Conservation (phyloP, 2,329 filamentous ascomycete genomes). For the Coniochaeta prunicola region DNA sequence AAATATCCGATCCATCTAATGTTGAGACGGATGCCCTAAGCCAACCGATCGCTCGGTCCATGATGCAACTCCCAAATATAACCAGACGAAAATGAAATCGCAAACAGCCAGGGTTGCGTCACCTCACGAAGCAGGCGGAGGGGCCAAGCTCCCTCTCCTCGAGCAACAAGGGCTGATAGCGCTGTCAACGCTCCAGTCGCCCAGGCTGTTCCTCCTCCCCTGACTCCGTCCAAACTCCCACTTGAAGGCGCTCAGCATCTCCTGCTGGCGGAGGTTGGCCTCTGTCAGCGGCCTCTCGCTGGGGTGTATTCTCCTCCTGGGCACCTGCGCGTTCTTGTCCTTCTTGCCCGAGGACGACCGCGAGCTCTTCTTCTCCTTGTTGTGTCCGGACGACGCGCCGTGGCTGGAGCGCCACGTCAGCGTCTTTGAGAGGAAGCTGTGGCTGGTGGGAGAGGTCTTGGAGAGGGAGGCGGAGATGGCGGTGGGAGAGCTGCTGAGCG, state of each 20-base stretch:
- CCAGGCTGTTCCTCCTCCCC: not conserved
- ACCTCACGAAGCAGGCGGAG: not conserved
- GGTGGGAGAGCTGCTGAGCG: not conserved
- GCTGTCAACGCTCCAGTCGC: not conserved
- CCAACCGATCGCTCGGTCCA: not conserved
- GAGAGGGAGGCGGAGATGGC: not conserved
- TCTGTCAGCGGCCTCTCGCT: constrained; percentile 37
- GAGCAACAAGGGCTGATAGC: not conserved
- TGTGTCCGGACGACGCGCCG: not conserved
- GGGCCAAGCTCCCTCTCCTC: not conserved
- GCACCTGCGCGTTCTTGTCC: not conserved
- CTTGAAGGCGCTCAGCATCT: constrained; percentile 36
- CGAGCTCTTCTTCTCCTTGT: constrained; percentile 1
- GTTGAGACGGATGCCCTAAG: not conserved
- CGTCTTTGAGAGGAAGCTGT: constrained; percentile 4
- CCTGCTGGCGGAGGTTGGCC: constrained; percentile 38
- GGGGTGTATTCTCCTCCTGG: constrained; percentile 24
- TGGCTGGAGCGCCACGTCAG: constrained; percentile 8
- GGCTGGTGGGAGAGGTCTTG: not conserved
- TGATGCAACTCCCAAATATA: not conserved
- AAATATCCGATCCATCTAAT: not conserved
- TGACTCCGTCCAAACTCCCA: constrained; percentile 34
- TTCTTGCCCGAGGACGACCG: not conserved
- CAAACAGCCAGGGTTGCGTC: not conserved
- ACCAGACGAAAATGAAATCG: not conserved